Evolutionary conservation across 1,139 yeast genomes (phyloP), one percentile per base, ranked within the genome.

Genomic region (Debaryomyces fabryi): DNA sequence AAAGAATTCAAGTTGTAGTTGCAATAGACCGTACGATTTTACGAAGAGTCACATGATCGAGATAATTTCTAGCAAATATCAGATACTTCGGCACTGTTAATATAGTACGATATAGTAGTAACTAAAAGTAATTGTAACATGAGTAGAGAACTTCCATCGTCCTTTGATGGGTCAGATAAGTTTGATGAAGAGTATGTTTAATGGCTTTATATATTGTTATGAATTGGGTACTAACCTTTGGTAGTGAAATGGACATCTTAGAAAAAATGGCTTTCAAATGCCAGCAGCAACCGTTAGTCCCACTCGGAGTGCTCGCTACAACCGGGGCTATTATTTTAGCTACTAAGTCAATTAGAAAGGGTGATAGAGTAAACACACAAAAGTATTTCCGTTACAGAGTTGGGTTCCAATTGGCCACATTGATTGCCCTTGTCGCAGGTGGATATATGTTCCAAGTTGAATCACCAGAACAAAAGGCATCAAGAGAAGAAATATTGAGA

Each of bases 311-410:
- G 15, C 63, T 87, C 6, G 82, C 88, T 45, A 91, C 98, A 4
- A 81, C 88, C 4, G 89, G 85, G 4, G 97, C 97, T 0, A 88
- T 91, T 39, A 69, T 79, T 0, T 72, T 91, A 57, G 96, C 97
- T 1, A 91, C 92, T 7, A 77, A 81, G 55, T 88, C 93, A 13
- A 75, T 91, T 56, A 80, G 85, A 57, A 71, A 77, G 32, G 96
- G 97, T 23, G 84, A 89, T 59, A 80, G 85, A 54, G 72, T 76
- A 48, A 82, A 82, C 51, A 96, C 97, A 0, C 96, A 91, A 68
- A 78, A 81, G 48, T 91, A 89, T 82, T 91, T 89, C 73, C 80
- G 93, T 58, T 89, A 91, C 82, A 86, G 97, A 73, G 92, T 91
- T 43, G 96, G 83, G 0, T 78, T 90, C 59, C 98, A 91, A 67